These are phyloP conservation scores for Wickerhamomyces mucosus DNA, from an alignment of 805 yeast species.

Conservation along the genomic window DNA sequence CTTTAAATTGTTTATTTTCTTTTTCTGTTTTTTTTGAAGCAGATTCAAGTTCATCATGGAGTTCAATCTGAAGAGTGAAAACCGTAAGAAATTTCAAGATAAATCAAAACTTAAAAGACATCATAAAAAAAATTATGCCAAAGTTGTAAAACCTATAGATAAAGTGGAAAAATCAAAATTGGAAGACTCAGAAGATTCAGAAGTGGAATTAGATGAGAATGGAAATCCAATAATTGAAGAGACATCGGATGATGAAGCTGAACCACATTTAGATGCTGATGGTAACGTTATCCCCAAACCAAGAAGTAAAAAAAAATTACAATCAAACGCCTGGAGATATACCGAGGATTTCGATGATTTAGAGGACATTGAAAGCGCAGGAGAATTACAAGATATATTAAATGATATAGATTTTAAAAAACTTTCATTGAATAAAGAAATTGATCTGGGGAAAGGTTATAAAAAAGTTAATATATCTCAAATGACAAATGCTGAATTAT, in stretches of 20 bases:
- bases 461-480: conserved; percentile 2
- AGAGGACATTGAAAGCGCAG: conserved; percentile 8
- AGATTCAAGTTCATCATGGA: too few species aligned
- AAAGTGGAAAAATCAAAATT: not conserved
- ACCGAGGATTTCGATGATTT: conserved; percentile 16
- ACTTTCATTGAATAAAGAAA: conserved; percentile 5
- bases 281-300: conserved; percentile 3
- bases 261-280: conserved; percentile 7
- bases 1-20: not conserved
- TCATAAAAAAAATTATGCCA: conserved; percentile 28
- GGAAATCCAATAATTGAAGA: conserved; percentile 10
- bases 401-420: conserved; percentile 14
- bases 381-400: conserved; percentile 7
- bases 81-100: conserved; percentile 32
- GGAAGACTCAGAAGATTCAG: conserved; percentile 3
- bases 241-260: conserved; percentile 6
- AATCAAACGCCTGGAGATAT: conserved; percentile 16
- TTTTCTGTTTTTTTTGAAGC: not conserved
- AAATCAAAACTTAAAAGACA: conserved; percentile 28
- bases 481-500: conserved; percentile 8
- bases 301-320: conserved; percentile 1
- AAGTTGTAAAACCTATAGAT: conserved; percentile 16
- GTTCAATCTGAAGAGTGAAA: conserved; percentile 26
- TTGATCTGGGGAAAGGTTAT: conserved; percentile 2
- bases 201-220: conserved; percentile 7